These are phyloP conservation scores for Cardamine occulta DNA, from an alignment of 345 rosid genomes.

Conservation along the genomic window DNA sequence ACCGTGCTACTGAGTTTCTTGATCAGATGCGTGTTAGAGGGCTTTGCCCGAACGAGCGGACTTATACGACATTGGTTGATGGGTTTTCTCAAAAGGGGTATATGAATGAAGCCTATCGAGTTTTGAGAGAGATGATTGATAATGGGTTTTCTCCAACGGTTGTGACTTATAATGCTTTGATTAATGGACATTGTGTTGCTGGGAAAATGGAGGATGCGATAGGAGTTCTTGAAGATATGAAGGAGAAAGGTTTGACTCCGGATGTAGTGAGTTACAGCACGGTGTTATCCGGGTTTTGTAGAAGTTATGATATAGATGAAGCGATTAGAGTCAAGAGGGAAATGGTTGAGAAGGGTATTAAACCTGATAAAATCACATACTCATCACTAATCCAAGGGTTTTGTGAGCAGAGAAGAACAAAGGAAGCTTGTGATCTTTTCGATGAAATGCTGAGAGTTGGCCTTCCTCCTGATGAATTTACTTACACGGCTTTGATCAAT, in stretches of 20 bases:
- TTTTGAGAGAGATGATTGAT: conserved; percentile 63
- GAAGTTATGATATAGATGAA: conserved; percentile 57
- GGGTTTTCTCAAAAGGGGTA: conserved; percentile 78
- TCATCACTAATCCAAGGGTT: conserved; percentile 79
- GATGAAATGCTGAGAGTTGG: conserved; percentile 64
- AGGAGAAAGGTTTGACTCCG: conserved; percentile 59
- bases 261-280: conserved; percentile 90
- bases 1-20: conserved; percentile 74
- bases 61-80: conserved; percentile 79
- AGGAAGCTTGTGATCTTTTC: conserved; percentile 74
- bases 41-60: conserved; percentile 72
- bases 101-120: conserved; percentile 63
- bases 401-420: conserved; percentile 66
- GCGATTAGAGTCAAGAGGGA: conserved; percentile 64
- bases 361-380: conserved; percentile 70
- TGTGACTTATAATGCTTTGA: conserved; percentile 79
- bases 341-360: conserved; percentile 67
- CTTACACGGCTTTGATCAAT: conserved; percentile 76
- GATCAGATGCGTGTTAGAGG: conserved; percentile 87
- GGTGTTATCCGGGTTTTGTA: conserved; percentile 71
- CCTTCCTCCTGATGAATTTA: conserved; percentile 67
- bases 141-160: conserved; percentile 74
- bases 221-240: conserved; percentile 59
- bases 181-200: conserved; percentile 71
- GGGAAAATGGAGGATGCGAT: conserved; percentile 74